These are phyloP conservation scores for Gremmenia infestans DNA, from an alignment of 2,329 filamentous ascomycete genomes.

Conservation along the genomic window DNA sequence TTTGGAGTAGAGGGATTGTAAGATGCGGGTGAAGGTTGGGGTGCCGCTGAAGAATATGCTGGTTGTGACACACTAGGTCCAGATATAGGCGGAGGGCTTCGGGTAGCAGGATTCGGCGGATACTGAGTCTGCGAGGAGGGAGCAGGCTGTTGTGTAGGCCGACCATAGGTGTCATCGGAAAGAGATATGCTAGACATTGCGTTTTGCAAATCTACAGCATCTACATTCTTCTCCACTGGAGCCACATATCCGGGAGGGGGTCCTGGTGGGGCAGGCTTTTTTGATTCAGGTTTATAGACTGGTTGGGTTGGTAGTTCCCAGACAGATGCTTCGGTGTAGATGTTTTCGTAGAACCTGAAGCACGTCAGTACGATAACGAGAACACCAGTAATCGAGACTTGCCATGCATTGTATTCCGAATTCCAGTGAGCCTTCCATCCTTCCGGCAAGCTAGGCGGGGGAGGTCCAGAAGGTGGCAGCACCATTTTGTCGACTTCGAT, in stretches of 20 bases:
- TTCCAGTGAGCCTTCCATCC: constrained; percentile 15
- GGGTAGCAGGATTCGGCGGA: too few species aligned
- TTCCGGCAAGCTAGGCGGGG: constrained; percentile 1
- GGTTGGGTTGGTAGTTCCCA: constrained; percentile 12
- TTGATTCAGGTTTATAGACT: not conserved
- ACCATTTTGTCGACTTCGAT: not conserved
- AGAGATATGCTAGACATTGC: constrained; percentile 8
- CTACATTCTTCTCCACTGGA: not conserved
- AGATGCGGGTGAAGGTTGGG: too few species aligned
- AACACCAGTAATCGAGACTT: not conserved
- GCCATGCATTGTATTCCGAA: constrained; percentile 12
- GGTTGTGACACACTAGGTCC: too few species aligned
- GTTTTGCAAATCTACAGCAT: constrained; percentile 1
- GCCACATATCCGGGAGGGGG: constrained; percentile 9
- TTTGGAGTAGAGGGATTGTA: too few species aligned
- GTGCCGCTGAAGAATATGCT: too few species aligned
- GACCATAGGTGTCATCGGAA: too few species aligned
- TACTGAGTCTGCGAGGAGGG: too few species aligned
- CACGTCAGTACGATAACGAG: not conserved
- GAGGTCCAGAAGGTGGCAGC: constrained; percentile 1
- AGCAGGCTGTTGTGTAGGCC: too few species aligned
- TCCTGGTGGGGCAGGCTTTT: constrained; percentile 3
- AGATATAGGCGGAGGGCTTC: too few species aligned
- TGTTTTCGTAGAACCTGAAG: constrained; percentile 14
- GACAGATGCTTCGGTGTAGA: constrained; percentile 11